These are phyloP conservation scores for Tuber indicum DNA, from an alignment of 495 filamentous ascomycete species.

Conservation along the genomic window DNA sequence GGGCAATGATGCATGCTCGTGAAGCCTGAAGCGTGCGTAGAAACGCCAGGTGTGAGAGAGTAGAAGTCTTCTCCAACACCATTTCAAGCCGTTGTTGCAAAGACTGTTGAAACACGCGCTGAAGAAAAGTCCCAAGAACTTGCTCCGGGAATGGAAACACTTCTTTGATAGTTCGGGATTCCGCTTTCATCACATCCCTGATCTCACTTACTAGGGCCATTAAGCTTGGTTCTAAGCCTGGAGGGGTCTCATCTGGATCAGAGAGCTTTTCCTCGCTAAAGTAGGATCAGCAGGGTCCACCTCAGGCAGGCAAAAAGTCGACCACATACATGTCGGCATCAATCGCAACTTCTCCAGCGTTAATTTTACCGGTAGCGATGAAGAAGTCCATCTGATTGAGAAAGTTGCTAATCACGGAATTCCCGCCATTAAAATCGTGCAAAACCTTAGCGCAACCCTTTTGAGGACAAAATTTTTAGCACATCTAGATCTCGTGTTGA, in stretches of 20 bases:
- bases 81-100: constrained; percentile 93
- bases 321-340: constrained; percentile 54
- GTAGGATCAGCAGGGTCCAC: neutral
- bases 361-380: constrained; percentile 90
- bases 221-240: constrained; percentile 83
- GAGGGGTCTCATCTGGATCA: constrained; percentile 86
- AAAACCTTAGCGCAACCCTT: constrained; percentile 74
- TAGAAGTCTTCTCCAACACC: constrained; percentile 88
- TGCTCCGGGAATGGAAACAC: constrained; percentile 96
- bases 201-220: constrained; percentile 91
- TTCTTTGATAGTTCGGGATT: constrained; percentile 88
- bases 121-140: constrained; percentile 82
- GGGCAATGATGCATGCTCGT: constrained; percentile 68
- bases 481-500: neutral
- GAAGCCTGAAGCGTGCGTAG: constrained; percentile 85
- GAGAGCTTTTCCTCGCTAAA: constrained; percentile 70
- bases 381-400: constrained; percentile 99
- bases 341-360: constrained; percentile 43
- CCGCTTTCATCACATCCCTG: constrained; percentile 90
- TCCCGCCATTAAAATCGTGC: constrained; percentile 90
- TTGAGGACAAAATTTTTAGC: neutral
- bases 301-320: neutral
- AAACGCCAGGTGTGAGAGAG: constrained; percentile 84
- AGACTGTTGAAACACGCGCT: constrained; percentile 94
- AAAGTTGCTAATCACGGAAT: constrained; percentile 87